Base-by-base conservation (phyloP, 441 rosid genomes). In the Brassica hybrid region DNA sequence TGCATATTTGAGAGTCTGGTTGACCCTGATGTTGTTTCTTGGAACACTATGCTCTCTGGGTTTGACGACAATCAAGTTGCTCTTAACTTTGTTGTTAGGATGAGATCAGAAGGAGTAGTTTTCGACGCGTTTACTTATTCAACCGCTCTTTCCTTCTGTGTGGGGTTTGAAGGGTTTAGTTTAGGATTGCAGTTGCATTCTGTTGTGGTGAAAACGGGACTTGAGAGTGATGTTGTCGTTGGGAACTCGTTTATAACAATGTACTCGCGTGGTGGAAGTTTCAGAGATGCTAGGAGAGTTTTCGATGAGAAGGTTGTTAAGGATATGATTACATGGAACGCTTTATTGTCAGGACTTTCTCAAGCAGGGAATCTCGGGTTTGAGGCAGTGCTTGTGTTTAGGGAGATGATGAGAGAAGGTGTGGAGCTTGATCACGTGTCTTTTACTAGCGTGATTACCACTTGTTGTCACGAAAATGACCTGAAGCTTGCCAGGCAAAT, bases 41-140 rank as follows among this genome's bases (percentile, higher is more conserved):
- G 96, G 94, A 94, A 94, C 73, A 91, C 97, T 69, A 76, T 90
- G 67, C 91, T 94, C 78, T 90, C 98, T 6, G 98, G 97, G 5
- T 86, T 85, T 78, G 85, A 75, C 71, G 82, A 80, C 45, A 77
- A 83, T 57, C 87, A 84, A 61, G 85, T 80, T 74, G 92, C 90
- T n/a, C 17, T 90, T 67, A 21, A 69, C 41, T 86, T 90, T 81
- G 89, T 88, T 78, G 77, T 69, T 64, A 80, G 80, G 74, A 90
- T 94, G 97, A 83, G 82, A 56, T 78, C 66, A 2, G 59, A 25
- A 58, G 94, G 91, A 56, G 83, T 90, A 36, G 72, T 56, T 76
- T 90, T 87, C 72, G 96, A 94, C 79, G 84, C 93, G 1, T 89
- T 88, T 11, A 90, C 89, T 62, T 89, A 73, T 76, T 88, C 89